Evolutionary conservation across 2,329 filamentous ascomycete species (phyloP), one percentile per base, ranked within the genome.

Genomic region (Aspergillus nomiae): DNA sequence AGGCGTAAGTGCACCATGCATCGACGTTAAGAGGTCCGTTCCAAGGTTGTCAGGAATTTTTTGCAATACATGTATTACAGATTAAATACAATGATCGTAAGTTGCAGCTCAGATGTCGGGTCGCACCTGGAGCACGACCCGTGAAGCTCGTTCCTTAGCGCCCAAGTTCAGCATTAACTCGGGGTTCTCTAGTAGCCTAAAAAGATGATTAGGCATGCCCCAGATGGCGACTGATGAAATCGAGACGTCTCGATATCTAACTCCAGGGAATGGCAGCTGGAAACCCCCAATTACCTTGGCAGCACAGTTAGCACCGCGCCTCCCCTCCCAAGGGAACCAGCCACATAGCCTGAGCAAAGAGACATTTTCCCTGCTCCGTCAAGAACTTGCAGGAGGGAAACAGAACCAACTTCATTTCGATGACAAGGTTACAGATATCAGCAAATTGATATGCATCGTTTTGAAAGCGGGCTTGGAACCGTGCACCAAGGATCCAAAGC

Each of bases 391-490:
- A 14, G 83, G 84, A 60, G 78, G 77, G 54, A 76, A 77, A 51
- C 73, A 78, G 45, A 78, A 76, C 48, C 77, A 79, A 51, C 64
- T 78, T 36, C 85, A 86, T 14, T 73, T 83, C 1, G 86, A 89
- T 65, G 88, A 91, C 51, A 89, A 90, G 67, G 79, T 91, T 51
- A 85, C 89, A 57, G 89, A 96, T 74, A 94, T 96, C 69, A 90
- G 93, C 71, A 91, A 93, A 78, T 85, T 97, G 56, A 89, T 97
- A 58, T 93, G 91, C 72, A 90, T 97, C 65, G 91, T 95, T 69
- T 85, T 90, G 56, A 89, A 91, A 73, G 91, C 92, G 62, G 90
- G 92, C 26, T 82, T 97, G 14, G 90, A 93, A 68, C 69, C 71
- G 45, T 72, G 63, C 43, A 58, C 48, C 58, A 60, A 86, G 72